A percentile compares a stretch with the other conserved stretches of the same genome.
phyloP scores from a whole-genome alignment of 495 filamentous ascomycete species.

The Penicillium pancosmium region DNA sequence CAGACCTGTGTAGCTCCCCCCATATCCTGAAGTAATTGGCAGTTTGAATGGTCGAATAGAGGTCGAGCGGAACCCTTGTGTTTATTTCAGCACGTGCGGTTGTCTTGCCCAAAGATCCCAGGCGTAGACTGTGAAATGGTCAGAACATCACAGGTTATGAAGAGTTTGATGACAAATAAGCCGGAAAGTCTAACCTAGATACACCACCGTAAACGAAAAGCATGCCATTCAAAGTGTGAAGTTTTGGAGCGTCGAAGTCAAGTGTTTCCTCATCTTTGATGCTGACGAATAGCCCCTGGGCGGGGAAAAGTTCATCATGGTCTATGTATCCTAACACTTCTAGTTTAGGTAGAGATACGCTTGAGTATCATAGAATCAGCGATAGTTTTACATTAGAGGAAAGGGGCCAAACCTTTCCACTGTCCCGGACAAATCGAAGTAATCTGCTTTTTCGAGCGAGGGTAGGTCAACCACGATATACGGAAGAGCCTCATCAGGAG shows the following conservation, averaged over 20 bases:
- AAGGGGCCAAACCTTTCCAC: neutral
- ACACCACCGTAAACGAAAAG: conserved; percentile 5
- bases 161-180: neutral
- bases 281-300: neutral
- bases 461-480: neutral
- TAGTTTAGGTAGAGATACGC: neutral
- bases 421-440: neutral
- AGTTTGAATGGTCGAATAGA: neutral
- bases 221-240: neutral
- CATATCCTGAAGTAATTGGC: neutral
- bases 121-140: neutral
- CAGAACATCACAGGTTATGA: neutral
- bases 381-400: neutral
- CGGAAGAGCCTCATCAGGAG: neutral
- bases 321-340: neutral
- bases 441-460: neutral
- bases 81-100: neutral
- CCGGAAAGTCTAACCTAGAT: neutral
- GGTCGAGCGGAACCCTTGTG: neutral
- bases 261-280: neutral
- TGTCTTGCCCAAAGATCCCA: neutral
- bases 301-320: neutral
- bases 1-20: neutral
- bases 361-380: neutral
- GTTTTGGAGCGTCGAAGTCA: conserved; percentile 4